Evolutionary conservation across 2,329 filamentous ascomycete species (phyloP).

Genomic region (Trichoderma oligosporum): DNA sequence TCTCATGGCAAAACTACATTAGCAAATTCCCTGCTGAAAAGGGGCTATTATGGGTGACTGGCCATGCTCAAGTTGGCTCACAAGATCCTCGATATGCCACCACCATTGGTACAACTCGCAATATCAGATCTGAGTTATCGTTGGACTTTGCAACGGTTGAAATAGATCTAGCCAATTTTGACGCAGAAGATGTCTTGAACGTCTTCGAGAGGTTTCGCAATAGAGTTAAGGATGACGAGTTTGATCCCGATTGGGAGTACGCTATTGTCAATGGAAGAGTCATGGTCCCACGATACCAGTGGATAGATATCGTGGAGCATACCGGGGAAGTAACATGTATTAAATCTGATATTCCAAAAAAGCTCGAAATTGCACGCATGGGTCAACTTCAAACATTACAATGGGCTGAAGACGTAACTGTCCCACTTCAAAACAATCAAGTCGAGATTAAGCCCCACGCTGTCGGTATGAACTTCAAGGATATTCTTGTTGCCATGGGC

Average conservation of each 20-base stretch:
- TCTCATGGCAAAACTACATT: neutral
- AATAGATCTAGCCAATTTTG: neutral
- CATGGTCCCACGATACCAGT: constrained; percentile 5
- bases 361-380: neutral
- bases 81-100: constrained; percentile 14
- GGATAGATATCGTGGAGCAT: neutral
- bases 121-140: constrained; percentile 9
- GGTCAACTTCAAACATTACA: constrained; percentile 3
- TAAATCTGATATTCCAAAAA: neutral
- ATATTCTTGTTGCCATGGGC: constrained; percentile 19
- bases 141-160: constrained; percentile 19
- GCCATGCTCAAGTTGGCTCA: constrained; percentile 8
- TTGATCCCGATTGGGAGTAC: constrained; percentile 8
- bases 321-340: neutral
- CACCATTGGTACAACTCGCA: constrained; percentile 12
- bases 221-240: neutral
- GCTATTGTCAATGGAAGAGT: neutral
- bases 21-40: neutral
- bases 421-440: neutral
- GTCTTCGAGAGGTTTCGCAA: neutral
- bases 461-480: constrained; percentile 20
- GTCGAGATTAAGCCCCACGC: constrained; percentile 1
- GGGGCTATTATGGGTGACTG: constrained; percentile 19
- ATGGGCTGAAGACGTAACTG: neutral
- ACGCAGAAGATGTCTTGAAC: neutral